phyloP scores from a whole-genome alignment of 805 yeast species.

The Saccharomycopsis amapae region DNA sequence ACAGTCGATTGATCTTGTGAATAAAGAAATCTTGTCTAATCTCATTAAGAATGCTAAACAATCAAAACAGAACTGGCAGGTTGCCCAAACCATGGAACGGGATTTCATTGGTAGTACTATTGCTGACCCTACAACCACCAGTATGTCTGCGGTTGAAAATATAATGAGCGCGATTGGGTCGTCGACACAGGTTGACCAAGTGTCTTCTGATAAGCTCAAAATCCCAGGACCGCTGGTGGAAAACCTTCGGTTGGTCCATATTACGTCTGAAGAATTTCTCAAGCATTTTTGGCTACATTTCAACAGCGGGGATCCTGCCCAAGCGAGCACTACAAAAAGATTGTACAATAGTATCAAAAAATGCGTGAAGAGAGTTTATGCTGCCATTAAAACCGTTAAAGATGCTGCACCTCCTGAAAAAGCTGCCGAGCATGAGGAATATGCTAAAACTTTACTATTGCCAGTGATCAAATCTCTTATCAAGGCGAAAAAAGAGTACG shows the following conservation, averaged over 20 bases:
- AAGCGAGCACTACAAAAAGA: slow-evolving; percentile 37
- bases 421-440: slow-evolving; percentile 5
- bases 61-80: slow-evolving; percentile 21
- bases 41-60: slow-evolving; percentile 18
- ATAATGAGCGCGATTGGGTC: slow-evolving; percentile 1
- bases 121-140: not conserved
- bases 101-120: slow-evolving; percentile 5
- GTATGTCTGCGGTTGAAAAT: not conserved
- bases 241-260: slow-evolving; percentile 52
- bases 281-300: slow-evolving; percentile 69
- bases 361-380: slow-evolving; percentile 38
- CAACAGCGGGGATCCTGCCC: slow-evolving; percentile 41
- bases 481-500: slow-evolving; percentile 42
- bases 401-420: slow-evolving; percentile 10
- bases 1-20: slow-evolving; percentile 28
- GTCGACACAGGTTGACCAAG: slow-evolving; percentile 16
- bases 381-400: slow-evolving; percentile 25
- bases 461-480: slow-evolving; percentile 40
- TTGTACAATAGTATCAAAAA: slow-evolving; percentile 44
- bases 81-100: slow-evolving; percentile 9
- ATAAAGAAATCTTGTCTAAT: slow-evolving; percentile 10
- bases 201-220: slow-evolving; percentile 6
- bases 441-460: slow-evolving; percentile 26
- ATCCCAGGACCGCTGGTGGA: slow-evolving; percentile 38
- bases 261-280: slow-evolving; percentile 67